Conservation (phyloP, 202 grass and related monocot species). For the Miscanthus sacchariflorus region DNA sequence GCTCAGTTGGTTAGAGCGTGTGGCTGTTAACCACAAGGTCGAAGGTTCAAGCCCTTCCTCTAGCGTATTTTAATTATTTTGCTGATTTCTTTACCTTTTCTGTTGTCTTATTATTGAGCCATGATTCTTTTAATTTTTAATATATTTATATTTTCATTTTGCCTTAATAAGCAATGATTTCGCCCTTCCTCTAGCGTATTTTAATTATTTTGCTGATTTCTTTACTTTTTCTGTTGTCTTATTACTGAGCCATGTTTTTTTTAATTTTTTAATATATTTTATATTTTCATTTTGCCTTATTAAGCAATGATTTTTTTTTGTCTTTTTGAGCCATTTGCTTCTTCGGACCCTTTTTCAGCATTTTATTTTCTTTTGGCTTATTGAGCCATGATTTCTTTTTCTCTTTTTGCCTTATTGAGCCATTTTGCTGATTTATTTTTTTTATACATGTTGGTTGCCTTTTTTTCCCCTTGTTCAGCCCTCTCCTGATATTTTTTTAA, state of each 20-base stretch:
- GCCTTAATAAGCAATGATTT: not conserved
- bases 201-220: not conserved
- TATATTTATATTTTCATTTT: not conserved
- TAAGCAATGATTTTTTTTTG: not conserved
- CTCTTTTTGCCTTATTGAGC: no score
- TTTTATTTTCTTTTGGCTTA: not conserved
- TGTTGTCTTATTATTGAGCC: no score
- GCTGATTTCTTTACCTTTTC: no score
- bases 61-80: slow-evolving; percentile 30
- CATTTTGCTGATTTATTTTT: no score
- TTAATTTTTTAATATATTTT: not conserved
- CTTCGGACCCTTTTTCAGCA: not conserved
- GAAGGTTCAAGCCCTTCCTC: slow-evolving; percentile 82
- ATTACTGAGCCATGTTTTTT: no score
- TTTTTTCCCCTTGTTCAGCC: no score
- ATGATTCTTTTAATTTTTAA: no score
- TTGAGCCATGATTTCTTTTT: no score
- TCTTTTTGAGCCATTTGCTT: not conserved
- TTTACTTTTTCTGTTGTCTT: no score
- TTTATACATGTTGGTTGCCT: no score
- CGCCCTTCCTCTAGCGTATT: no score
- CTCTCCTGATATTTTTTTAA: no score
- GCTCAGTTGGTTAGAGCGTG: slow-evolving; percentile 82
- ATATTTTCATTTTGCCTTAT: not conserved
- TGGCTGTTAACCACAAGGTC: slow-evolving; percentile 83